A percentile compares a stretch with the other conserved stretches of the same genome.
Conservation (phyloP, 805 yeast genomes). For the Tetrapisispora namnaoensis region DNA sequence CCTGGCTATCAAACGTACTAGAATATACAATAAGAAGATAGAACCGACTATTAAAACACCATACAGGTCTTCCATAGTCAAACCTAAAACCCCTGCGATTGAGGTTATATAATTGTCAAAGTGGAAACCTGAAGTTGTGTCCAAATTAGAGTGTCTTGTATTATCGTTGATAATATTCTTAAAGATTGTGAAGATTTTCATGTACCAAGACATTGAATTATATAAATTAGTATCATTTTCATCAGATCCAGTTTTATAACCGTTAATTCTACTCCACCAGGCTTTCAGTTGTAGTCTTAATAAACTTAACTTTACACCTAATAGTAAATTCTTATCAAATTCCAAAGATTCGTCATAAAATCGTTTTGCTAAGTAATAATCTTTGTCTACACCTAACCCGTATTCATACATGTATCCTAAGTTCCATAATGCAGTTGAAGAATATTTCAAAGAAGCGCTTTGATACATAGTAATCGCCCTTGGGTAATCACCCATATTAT, state of each 20-base stretch:
- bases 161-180: not conserved
- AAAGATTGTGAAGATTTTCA: conserved; percentile 8
- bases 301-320: conserved; percentile 22
- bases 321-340: conserved; percentile 10
- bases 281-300: conserved; percentile 19
- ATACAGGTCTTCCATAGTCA: not conserved
- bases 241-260: conserved; percentile 17
- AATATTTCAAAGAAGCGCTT: conserved; percentile 43
- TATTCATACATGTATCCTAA: conserved; percentile 82
- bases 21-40: not conserved
- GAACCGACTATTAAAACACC: not conserved
- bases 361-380: conserved; percentile 75
- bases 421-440: conserved; percentile 69
- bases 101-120: not conserved
- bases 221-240: not conserved
- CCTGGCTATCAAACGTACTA: not conserved
- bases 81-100: not conserved
- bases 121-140: not conserved
- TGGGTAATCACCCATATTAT: conserved; percentile 36
- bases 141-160: not conserved
- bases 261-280: conserved; percentile 28
- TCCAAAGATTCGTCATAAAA: conserved; percentile 50
- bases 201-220: conserved; percentile 10
- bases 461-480: conserved; percentile 58
- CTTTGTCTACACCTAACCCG: conserved; percentile 69